Conservation (phyloP, 78 protist species). For the Dictyostelium brefeldianum region DNA sequence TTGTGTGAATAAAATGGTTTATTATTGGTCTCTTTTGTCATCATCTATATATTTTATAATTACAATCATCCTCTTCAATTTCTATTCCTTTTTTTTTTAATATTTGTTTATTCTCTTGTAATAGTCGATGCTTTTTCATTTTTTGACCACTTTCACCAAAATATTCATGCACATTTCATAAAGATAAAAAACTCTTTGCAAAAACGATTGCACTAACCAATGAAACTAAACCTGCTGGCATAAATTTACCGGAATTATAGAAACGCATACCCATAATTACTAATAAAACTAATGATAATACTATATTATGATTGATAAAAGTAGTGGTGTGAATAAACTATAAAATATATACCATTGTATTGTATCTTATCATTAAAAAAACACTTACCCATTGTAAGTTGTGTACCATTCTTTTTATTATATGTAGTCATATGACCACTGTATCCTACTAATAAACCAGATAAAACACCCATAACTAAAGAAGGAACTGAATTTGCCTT, state of each 20-base stretch:
- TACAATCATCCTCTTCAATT: not conserved
- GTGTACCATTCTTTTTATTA: slow-evolving; percentile 45
- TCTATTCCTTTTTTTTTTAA: not conserved
- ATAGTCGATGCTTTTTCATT: not conserved
- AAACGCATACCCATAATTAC: slow-evolving; percentile 56
- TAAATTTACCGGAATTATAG: slow-evolving; percentile 51
- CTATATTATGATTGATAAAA: not conserved
- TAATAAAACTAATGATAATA: slow-evolving; percentile 26
- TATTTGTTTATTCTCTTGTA: not conserved
- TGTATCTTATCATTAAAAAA: not conserved
- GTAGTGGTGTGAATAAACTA: not conserved
- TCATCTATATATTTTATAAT: slow-evolving; percentile 16
- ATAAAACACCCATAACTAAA: slow-evolving; percentile 27
- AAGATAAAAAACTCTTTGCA: not conserved
- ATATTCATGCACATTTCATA: not conserved
- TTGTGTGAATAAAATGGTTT: too few relatives aligned
- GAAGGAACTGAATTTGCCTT: slow-evolving; percentile 22
- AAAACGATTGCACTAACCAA: not conserved
- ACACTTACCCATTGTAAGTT: slow-evolving; percentile 61
- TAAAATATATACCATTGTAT: not conserved
- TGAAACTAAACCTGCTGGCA: slow-evolving; percentile 77
- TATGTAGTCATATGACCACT: slow-evolving; percentile 4
- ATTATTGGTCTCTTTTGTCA: not conserved
- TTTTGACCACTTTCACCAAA: not conserved
- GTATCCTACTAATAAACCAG: slow-evolving; percentile 21